phyloP scores from a whole-genome alignment of 75 land plant species.

The Sequoiadendron giganteum region DNA sequence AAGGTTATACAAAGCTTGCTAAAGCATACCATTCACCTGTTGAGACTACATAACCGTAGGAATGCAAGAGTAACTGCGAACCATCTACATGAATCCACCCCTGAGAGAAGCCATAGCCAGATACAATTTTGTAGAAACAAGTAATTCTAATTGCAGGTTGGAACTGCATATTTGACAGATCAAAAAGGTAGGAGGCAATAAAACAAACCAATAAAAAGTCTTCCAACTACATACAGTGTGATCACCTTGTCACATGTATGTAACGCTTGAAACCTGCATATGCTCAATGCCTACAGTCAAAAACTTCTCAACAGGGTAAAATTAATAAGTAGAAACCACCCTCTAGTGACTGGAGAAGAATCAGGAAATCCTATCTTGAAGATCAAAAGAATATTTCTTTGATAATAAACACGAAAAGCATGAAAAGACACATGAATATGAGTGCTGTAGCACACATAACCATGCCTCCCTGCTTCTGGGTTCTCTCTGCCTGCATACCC shows the following conservation, averaged over 20 bases:
- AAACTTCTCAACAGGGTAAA: neutral
- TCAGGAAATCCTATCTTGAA: neutral
- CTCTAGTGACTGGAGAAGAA: neutral
- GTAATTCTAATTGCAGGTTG: neutral
- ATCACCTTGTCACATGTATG: neutral
- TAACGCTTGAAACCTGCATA: neutral
- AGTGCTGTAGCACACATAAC: constrained; percentile 88
- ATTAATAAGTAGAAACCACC: neutral
- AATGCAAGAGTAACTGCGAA: neutral
- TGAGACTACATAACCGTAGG: neutral
- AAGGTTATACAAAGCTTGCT: neutral
- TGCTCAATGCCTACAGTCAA: neutral
- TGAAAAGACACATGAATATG: constrained; percentile 82
- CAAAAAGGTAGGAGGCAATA: neutral
- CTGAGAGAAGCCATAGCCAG: neutral
- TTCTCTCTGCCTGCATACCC: constrained; percentile 83
- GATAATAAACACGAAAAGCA: constrained; percentile 79
- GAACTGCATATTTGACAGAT: neutral
- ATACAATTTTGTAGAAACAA: neutral
- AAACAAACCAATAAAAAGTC: neutral
- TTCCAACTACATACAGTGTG: neutral
- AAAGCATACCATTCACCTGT: neutral
- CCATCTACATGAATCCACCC: neutral
- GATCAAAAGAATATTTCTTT: constrained; percentile 67
- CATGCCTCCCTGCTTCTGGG: constrained; percentile 92